Base-by-base conservation (phyloP, 2,329 filamentous ascomycete species). In the Sclerotinia borealis region DNA sequence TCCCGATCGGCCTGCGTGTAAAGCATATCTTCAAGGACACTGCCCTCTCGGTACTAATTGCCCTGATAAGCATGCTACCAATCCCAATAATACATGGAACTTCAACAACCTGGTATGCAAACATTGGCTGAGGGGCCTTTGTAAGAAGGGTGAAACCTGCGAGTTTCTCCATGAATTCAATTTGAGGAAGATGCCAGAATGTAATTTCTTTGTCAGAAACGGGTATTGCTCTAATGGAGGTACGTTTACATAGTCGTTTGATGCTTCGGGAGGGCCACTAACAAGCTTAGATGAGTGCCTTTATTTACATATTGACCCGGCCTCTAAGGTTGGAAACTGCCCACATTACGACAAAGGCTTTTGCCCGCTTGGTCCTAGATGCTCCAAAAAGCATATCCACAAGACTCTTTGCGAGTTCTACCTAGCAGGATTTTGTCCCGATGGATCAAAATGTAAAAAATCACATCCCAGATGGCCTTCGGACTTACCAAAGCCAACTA, bases 91-190 rank as follows among this genome's bases (percentile, higher is more conserved):
- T 50, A 66, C 66, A 27, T 80, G 79, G 47, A 86, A 86, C 39
- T 89, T 89, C 75, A 91, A 89, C 78, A 90, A 85, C 74, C 86
- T 98, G 19, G 93, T 99, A 66, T 99, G 95, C 86, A 99, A 99
- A 80, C 95, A 98, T 82, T 98, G 95, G 88, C 87, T 98, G 73
- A 91, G 96, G 68, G 93, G 93, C 0, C 85, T 99, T 25, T 99
- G 95, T 82, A 99, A 99, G 76, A 98, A 98, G 78, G 95, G 93
- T 72, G 89, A 97, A 74, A 86, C 87, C 70, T 99, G 95, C 86
- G 95, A 99, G 80, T 99, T 98, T 73, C 82, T 98, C 55, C 95
- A 99, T 82, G 95, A 98, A 78, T 99, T 97, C 81, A 98, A 99
- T 78, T 84, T 99, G 70, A 88, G 95, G 68, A 93, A 95, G 77